A percentile compares a stretch with the other conserved stretches of the same genome.
phyloP scores from a whole-genome alignment of 495 filamentous ascomycete genomes.

The Cercophora newfieldiana region DNA sequence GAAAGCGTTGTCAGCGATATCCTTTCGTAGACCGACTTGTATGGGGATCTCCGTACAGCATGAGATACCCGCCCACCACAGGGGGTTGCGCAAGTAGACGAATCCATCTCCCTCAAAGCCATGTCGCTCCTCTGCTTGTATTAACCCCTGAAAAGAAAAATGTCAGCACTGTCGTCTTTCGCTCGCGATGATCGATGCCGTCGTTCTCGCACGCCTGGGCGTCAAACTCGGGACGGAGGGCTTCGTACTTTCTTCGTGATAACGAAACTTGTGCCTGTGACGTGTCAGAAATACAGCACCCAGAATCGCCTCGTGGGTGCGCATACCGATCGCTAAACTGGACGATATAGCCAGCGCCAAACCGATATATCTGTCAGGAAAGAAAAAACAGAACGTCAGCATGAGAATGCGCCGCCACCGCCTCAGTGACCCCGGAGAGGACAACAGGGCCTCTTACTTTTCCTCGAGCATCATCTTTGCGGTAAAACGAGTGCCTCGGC shows the following conservation, averaged over 20 bases:
- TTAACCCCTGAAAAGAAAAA: constrained; percentile 65
- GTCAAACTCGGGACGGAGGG: constrained; percentile 5
- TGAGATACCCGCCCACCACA: constrained; percentile 93
- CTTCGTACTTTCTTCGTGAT: constrained; percentile 81
- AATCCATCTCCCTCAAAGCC: constrained; percentile 98
- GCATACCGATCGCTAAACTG: constrained; percentile 89
- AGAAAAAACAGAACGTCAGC: constrained; percentile 21
- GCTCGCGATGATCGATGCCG: neutral
- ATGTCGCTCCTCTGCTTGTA: constrained; percentile 83
- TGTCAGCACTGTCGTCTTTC: constrained; percentile 23
- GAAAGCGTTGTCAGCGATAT: constrained; percentile 18
- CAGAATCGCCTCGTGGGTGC: constrained; percentile 3
- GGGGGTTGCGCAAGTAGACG: constrained; percentile 84
- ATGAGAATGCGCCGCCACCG: constrained; percentile 12
- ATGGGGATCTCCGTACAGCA: constrained; percentile 61
- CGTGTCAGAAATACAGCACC: constrained; percentile 27
- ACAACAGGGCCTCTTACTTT: constrained; percentile 63
- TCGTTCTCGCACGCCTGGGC: neutral
- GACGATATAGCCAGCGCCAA: constrained; percentile 85
- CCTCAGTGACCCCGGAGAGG: neutral
- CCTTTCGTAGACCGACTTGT: neutral
- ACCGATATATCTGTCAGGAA: constrained; percentile 75
- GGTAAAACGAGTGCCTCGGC: constrained; percentile 37
- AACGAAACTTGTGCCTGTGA: constrained; percentile 82
- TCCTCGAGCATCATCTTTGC: constrained; percentile 73